phyloP scores from a whole-genome alignment of 306 rosid species.

The Corylus heterophylla region DNA sequence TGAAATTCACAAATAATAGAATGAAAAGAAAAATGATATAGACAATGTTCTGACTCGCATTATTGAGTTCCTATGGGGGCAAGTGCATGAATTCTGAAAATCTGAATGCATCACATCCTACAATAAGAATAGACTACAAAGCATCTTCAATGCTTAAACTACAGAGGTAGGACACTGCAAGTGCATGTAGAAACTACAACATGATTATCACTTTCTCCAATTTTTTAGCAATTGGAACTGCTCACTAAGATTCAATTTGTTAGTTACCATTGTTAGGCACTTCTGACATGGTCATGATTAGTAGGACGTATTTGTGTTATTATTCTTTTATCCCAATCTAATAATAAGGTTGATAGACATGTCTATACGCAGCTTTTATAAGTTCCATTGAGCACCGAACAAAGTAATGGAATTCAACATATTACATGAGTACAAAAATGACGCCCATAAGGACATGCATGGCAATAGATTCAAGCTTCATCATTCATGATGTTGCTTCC shows the following conservation, averaged over 20 bases:
- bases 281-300: neutral
- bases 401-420: neutral
- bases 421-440: neutral
- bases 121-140: neutral
- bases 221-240: neutral
- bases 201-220: neutral
- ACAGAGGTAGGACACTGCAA: neutral
- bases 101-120: neutral
- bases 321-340: neutral
- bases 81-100: neutral
- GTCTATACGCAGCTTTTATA: neutral
- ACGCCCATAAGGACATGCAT: neutral
- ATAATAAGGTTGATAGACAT: neutral
- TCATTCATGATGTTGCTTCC: neutral
- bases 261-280: neutral
- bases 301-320: neutral
- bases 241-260: neutral
- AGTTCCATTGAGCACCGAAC: neutral
- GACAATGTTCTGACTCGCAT: conserved; percentile 1
- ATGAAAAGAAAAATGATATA: conserved; percentile 1
- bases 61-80: neutral
- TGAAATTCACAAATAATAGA: neutral
- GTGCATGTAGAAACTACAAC: neutral
- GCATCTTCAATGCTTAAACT: neutral
- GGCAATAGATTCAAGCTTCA: neutral